Evolutionary conservation across 768 basidiomycete genomes (phyloP).

Genomic region (Mycena kentingensis): DNA sequence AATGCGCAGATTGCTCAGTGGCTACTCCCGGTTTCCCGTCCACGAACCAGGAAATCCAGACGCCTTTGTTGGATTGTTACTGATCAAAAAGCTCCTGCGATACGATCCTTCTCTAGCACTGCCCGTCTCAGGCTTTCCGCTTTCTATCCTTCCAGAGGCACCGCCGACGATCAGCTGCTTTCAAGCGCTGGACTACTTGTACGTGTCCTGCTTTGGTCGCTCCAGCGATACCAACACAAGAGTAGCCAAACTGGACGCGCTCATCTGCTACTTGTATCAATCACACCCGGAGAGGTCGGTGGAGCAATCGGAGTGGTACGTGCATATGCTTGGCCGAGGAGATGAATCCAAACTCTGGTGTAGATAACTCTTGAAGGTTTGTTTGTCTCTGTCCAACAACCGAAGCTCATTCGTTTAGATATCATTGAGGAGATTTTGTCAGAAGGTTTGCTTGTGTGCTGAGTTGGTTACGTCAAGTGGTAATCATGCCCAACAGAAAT

Average conservation of each 20-base stretch:
- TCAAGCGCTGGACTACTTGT: slow-evolving; percentile 94
- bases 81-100: slow-evolving; percentile 75
- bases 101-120: slow-evolving; percentile 85
- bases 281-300: slow-evolving; percentile 77
- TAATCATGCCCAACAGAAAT: slow-evolving; percentile 97
- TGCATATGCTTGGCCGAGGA: too few relatives aligned
- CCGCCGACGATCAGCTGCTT: slow-evolving; percentile 88
- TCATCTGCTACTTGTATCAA: slow-evolving; percentile 84
- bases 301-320: slow-evolving; percentile 91
- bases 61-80: slow-evolving; percentile 62
- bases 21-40: slow-evolving; percentile 74
- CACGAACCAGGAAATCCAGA: slow-evolving; percentile 53
- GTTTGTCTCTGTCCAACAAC: slow-evolving; percentile 11
- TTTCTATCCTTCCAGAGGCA: slow-evolving; percentile 90
- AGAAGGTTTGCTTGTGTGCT: too few relatives aligned
- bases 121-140: slow-evolving; percentile 71
- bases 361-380: slow-evolving; percentile 85
- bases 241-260: slow-evolving; percentile 89
- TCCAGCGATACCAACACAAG: too few relatives aligned
- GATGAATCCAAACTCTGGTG: too few relatives aligned
- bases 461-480: too few relatives aligned
- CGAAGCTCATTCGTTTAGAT: slow-evolving; percentile 42
- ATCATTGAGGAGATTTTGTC: slow-evolving; percentile 55
- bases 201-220: slow-evolving; percentile 21
- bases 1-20: slow-evolving; percentile 26